These are phyloP conservation scores for Amoebophrya sp. DNA, from an alignment of 169 alveolate genomes.

Conservation along the genomic window DNA sequence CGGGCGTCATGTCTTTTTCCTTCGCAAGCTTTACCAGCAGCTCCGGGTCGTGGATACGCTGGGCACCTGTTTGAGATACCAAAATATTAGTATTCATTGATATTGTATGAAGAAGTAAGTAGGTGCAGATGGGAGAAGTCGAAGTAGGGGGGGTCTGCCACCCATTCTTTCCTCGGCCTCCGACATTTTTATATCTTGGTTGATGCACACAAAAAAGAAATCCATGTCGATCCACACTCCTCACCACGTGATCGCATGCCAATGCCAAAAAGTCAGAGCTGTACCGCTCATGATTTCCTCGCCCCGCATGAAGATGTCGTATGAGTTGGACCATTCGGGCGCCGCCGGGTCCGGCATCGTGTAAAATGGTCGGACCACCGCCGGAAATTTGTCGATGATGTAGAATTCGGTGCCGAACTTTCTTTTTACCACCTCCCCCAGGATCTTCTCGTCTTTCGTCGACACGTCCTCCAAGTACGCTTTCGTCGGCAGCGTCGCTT, in stretches of 20 bases:
- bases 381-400: slow-evolving; percentile 91
- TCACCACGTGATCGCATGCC: too few species aligned
- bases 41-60: slow-evolving; percentile 93
- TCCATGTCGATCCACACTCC: too few species aligned
- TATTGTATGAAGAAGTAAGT: neutral
- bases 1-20: slow-evolving; percentile 71
- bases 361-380: slow-evolving; percentile 93
- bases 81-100: neutral
- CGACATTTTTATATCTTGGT: neutral
- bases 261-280: too few species aligned
- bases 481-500: neutral
- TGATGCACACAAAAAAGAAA: too few species aligned
- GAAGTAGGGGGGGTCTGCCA: neutral
- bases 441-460: slow-evolving; percentile 86
- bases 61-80: slow-evolving; percentile 92
- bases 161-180: neutral
- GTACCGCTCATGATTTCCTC: slow-evolving; percentile 89
- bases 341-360: slow-evolving; percentile 90
- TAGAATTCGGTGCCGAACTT: slow-evolving; percentile 89
- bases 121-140: neutral
- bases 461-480: slow-evolving; percentile 66
- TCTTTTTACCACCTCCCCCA: slow-evolving; percentile 78
- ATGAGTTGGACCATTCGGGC: slow-evolving; percentile 78
- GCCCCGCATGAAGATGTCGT: slow-evolving; percentile 98
- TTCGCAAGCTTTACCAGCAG: slow-evolving; percentile 62